phyloP scores from a whole-genome alignment of 1,139 yeast species.

The Taphrina deformans region DNA sequence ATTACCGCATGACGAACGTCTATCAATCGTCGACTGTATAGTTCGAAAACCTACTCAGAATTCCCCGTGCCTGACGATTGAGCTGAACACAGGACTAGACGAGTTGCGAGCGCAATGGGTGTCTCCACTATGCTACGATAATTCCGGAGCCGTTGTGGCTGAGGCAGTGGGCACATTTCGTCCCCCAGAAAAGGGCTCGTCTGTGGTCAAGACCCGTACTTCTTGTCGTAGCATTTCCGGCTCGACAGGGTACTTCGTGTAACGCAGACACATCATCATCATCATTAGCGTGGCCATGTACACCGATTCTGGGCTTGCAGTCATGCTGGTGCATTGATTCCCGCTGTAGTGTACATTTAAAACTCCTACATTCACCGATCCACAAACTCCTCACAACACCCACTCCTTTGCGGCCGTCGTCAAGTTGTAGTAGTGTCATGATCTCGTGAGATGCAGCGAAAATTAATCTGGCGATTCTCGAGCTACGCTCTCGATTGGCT shows the following conservation, averaged over 20 bases:
- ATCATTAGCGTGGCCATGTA: too few species aligned
- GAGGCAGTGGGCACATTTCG: background rate
- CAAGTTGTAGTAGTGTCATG: background rate
- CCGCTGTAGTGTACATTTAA: background rate
- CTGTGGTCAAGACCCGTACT: background rate
- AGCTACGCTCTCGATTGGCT: conserved; percentile 38
- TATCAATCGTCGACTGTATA: background rate
- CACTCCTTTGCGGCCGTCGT: too few species aligned
- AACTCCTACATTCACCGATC: too few species aligned
- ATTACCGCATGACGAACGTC: too few species aligned
- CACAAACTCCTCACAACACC: too few species aligned
- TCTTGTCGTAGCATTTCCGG: too few species aligned
- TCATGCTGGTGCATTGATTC: background rate
- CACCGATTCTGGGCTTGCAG: too few species aligned
- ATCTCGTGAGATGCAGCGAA: background rate
- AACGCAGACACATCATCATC: background rate
- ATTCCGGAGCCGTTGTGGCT: background rate
- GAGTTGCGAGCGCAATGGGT: background rate
- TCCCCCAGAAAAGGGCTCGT: background rate
- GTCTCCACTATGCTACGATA: background rate
- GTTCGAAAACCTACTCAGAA: too few species aligned
- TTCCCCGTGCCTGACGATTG: too few species aligned
- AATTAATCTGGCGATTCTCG: background rate
- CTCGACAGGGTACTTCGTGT: too few species aligned
- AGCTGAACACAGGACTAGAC: background rate